These are phyloP conservation scores for Globisporangium polare DNA, from an alignment of 352 stramenopile species.

Conservation along the genomic window DNA sequence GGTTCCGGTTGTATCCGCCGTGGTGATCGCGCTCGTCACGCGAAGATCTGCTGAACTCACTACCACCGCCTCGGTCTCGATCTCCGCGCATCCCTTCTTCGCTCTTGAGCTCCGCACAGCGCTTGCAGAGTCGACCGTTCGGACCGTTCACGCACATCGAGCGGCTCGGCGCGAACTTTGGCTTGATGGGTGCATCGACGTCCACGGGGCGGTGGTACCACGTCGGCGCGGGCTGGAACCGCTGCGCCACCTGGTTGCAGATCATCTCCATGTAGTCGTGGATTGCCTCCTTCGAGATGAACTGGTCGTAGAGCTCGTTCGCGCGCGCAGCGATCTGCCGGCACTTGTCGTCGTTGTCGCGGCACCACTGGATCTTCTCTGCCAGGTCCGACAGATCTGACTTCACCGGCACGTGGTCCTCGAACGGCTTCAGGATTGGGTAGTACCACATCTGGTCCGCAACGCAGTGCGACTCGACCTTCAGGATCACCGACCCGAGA, in stretches of 20 bases:
- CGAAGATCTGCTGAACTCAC: conserved; percentile 15
- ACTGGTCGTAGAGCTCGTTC: conserved; percentile 92
- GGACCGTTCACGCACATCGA: conserved; percentile 57
- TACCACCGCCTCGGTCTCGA: conserved; percentile 12
- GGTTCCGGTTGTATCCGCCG: conserved; percentile 3
- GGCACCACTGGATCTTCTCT: conserved; percentile 98
- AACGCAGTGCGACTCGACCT: conserved; percentile 90
- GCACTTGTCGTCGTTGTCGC: conserved; percentile 96
- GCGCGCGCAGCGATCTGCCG: conserved; percentile 93
- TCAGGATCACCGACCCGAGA: conserved; percentile 97
- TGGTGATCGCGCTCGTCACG: conserved; percentile 20
- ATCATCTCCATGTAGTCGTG: conserved; percentile 98
- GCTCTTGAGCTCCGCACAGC: conserved; percentile 60
- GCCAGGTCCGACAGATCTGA: conserved; percentile 96
- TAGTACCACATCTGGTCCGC: conserved; percentile 98
- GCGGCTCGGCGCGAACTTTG: conserved; percentile 40
- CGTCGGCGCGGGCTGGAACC: conserved; percentile 65
- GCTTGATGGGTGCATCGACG: conserved; percentile 59
- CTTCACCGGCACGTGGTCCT: conserved; percentile 97
- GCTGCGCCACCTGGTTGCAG: conserved; percentile 88
- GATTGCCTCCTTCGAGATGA: conserved; percentile 88
- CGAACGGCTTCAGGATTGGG: conserved; percentile 93
- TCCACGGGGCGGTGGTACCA: conserved; percentile 66
- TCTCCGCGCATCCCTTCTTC: conserved; percentile 38
- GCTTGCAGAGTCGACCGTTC: conserved; percentile 58